Conservation (phyloP, 495 filamentous ascomycete genomes). For the Tuber umbilicatum region DNA sequence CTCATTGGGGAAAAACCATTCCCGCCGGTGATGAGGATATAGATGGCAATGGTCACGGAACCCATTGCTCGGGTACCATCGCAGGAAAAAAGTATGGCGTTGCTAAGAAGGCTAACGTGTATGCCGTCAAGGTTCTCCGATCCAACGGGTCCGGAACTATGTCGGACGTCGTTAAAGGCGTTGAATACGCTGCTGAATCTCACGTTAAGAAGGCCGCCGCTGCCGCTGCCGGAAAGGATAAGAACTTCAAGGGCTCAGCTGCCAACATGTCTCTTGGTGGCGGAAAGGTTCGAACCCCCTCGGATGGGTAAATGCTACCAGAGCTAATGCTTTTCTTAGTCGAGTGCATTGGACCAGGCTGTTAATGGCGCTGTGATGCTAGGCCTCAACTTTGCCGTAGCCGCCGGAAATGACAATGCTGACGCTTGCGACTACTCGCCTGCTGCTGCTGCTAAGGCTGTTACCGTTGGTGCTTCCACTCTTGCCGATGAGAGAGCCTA, state of each 20-base stretch:
- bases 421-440: slow-evolving; percentile 99
- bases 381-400: slow-evolving; percentile 94
- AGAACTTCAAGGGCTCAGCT: slow-evolving; percentile 95
- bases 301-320: neutral
- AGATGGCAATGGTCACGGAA: slow-evolving; percentile 98
- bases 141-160: slow-evolving; percentile 98
- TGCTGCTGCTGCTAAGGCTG: slow-evolving; percentile 80
- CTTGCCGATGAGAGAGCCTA: slow-evolving; percentile 94
- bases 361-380: slow-evolving; percentile 87
- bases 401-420: slow-evolving; percentile 95
- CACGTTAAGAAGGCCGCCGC: slow-evolving; percentile 67
- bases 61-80: slow-evolving; percentile 97
- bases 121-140: slow-evolving; percentile 94
- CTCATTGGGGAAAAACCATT: slow-evolving; percentile 94
- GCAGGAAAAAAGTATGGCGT: slow-evolving; percentile 98
- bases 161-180: slow-evolving; percentile 97
- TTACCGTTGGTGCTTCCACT: slow-evolving; percentile 94
- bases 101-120: slow-evolving; percentile 94
- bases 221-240: slow-evolving; percentile 64
- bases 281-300: slow-evolving; percentile 54
- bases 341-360: slow-evolving; percentile 74
- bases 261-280: slow-evolving; percentile 99
- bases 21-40: slow-evolving; percentile 72
- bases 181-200: slow-evolving; percentile 81
- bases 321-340: slow-evolving; percentile 44